phyloP scores from a whole-genome alignment of 2,329 filamentous ascomycete species.

The Diaporthe caulivora region DNA sequence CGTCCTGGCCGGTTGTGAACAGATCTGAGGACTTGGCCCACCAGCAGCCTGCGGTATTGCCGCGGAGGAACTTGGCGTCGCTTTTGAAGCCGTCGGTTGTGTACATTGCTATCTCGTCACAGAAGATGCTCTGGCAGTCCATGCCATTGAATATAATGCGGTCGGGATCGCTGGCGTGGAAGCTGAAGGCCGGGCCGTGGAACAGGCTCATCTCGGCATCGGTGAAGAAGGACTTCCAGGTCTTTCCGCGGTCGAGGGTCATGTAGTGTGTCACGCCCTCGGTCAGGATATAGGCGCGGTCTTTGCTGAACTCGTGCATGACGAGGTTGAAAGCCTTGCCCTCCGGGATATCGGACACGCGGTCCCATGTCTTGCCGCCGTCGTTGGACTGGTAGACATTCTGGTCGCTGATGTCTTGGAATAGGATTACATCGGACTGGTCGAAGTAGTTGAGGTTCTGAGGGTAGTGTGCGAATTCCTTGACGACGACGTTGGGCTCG shows the following conservation, averaged over 20 bases:
- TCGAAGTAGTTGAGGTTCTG: slow-evolving; percentile 88
- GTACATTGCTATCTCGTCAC: slow-evolving; percentile 75
- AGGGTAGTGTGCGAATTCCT: slow-evolving; percentile 75
- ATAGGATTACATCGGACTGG: slow-evolving; percentile 84
- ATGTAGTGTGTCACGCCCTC: slow-evolving; percentile 79
- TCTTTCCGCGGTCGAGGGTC: slow-evolving; percentile 85
- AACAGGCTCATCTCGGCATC: slow-evolving; percentile 68
- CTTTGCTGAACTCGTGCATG: slow-evolving; percentile 83
- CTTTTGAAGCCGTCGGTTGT: slow-evolving; percentile 88
- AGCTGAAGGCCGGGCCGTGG: slow-evolving; percentile 69
- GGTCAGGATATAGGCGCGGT: slow-evolving; percentile 85
- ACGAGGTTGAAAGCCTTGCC: slow-evolving; percentile 73
- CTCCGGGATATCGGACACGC: slow-evolving; percentile 73
- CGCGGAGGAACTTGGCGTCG: slow-evolving; percentile 72
- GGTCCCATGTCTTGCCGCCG: slow-evolving; percentile 83
- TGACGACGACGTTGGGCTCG: slow-evolving; percentile 74
- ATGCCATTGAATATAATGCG: slow-evolving; percentile 88
- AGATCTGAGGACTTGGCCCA: slow-evolving; percentile 85
- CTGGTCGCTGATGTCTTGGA: slow-evolving; percentile 74
- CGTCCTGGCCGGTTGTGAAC: slow-evolving; percentile 77
- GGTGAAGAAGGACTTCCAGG: slow-evolving; percentile 81
- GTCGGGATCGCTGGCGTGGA: slow-evolving; percentile 86
- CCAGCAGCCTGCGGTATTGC: slow-evolving; percentile 80
- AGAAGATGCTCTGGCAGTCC: slow-evolving; percentile 74
- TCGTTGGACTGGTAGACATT: slow-evolving; percentile 83